Percentiles rank a stretch among this genome's conserved stretches.
Conservation (phyloP, 441 rosid genomes). For the Manihot esculenta region DNA sequence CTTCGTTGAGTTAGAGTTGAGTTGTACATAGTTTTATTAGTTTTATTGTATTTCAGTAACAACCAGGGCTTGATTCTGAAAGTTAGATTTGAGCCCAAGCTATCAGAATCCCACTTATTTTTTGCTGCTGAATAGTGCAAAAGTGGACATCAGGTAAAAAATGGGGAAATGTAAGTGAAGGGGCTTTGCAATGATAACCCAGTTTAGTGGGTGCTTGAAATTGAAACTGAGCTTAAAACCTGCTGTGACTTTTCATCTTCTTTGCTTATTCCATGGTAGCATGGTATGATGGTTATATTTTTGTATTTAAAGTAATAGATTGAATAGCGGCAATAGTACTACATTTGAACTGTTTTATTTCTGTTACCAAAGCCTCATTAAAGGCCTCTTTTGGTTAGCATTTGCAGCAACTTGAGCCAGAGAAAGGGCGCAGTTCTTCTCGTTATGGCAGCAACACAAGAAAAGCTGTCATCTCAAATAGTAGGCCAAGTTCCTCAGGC, state of each 20-base stretch:
- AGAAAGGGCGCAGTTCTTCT: slow-evolving; percentile 64
- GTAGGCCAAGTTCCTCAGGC: slow-evolving; percentile 81
- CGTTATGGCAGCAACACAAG: slow-evolving; percentile 70
- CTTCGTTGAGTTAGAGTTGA: no score
- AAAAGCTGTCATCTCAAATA: slow-evolving; percentile 53
- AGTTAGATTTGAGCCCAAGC: not conserved
- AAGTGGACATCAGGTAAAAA: not conserved
- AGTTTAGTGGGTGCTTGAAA: not conserved
- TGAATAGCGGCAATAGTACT: not conserved
- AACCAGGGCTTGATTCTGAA: not conserved
- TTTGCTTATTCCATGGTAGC: not conserved
- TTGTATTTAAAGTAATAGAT: not conserved
- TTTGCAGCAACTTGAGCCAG: slow-evolving; percentile 63
- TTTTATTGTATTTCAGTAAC: not conserved
- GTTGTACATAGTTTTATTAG: no score
- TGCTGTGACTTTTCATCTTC: not conserved
- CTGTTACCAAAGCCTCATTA: slow-evolving; percentile 11
- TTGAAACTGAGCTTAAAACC: not conserved
- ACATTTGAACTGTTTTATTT: not conserved
- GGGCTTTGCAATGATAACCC: not conserved
- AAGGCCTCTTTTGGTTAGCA: slow-evolving; percentile 6
- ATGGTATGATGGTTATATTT: not conserved
- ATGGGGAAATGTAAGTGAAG: not conserved
- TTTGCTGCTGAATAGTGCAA: slow-evolving; percentile 1
- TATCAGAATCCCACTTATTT: not conserved